A percentile compares a stretch with the other conserved stretches of the same genome.
phyloP scores from a whole-genome alignment of 1,284 basidiomycete species.

The Prillingera fragicola region DNA sequence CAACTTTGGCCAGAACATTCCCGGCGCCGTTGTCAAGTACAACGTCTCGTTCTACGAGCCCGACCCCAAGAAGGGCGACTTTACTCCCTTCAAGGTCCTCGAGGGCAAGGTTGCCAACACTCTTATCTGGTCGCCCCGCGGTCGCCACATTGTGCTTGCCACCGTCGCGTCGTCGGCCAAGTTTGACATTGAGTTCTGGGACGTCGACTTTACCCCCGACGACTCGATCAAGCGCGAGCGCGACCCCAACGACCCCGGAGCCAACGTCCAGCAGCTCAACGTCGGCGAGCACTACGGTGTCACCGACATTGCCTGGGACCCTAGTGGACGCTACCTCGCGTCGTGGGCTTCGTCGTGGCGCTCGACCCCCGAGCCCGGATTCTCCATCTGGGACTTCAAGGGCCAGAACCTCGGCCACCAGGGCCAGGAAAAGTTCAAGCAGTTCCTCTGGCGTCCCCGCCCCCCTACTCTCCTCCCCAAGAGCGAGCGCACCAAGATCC shows the following conservation, averaged over 20 bases:
- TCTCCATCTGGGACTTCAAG: conserved; percentile 95
- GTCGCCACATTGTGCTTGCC: conserved; percentile 90
- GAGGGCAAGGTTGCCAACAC: conserved; percentile 87
- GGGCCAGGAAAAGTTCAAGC: conserved; percentile 93
- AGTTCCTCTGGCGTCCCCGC: conserved; percentile 96
- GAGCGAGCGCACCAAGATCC: conserved; percentile 77
- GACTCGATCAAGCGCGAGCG: conserved; percentile 57
- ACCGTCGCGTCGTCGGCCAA: conserved; percentile 92
- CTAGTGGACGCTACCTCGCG: conserved; percentile 86
- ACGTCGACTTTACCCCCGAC: conserved; percentile 83
- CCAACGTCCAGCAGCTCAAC: conserved; percentile 73
- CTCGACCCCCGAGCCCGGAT: conserved; percentile 92
- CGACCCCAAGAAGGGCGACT: conserved; percentile 96
- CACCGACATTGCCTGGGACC: conserved; percentile 98
- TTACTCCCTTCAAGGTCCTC: conserved; percentile 78
- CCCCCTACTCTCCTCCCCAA: conserved; percentile 80
- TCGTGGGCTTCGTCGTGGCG: conserved; percentile 95
- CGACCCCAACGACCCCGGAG: conserved; percentile 65
- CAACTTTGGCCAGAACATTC: conserved; percentile 80
- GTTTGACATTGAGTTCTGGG: conserved; percentile 98
- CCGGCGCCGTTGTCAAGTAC: conserved; percentile 90
- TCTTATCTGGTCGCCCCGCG: conserved; percentile 94
- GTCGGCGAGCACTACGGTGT: conserved; percentile 96
- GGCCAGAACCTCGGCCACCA: conserved; percentile 86
- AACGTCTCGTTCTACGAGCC: conserved; percentile 95